phyloP scores from a whole-genome alignment of 495 filamentous ascomycete species.

The Bacidia gigantensis region DNA sequence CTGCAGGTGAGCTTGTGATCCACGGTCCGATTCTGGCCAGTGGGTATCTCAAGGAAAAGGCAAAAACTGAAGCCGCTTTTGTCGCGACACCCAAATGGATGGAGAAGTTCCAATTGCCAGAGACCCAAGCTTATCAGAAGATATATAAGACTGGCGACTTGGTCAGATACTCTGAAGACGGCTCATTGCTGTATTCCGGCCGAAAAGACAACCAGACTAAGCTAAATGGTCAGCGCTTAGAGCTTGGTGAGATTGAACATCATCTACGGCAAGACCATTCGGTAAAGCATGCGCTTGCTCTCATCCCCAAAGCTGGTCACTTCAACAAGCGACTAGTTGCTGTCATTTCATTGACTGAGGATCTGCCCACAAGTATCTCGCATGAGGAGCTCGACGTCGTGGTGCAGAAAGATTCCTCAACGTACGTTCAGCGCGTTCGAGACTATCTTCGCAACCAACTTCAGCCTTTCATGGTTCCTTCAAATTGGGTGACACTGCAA shows the following conservation, averaged over 20 bases:
- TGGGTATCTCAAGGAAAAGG: constrained; percentile 42
- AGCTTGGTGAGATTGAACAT: constrained; percentile 32
- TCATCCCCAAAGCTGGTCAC: constrained; percentile 7
- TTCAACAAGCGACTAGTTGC: constrained; percentile 11
- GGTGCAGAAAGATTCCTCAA: constrained; percentile 2
- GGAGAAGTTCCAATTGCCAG: constrained; percentile 1
- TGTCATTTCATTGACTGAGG: constrained; percentile 8
- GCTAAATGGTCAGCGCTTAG: constrained; percentile 34
- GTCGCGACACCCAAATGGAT: constrained; percentile 39
- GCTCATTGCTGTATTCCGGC: constrained; percentile 16
- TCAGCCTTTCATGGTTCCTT: constrained; percentile 35
- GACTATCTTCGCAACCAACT: constrained; percentile 16
- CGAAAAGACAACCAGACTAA: constrained; percentile 34
- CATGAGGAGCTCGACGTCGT: constrained; percentile 2
- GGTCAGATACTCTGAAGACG: constrained; percentile 19
- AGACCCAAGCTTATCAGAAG: constrained; percentile 9
- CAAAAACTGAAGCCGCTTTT: constrained; percentile 43
- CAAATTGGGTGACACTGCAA: constrained; percentile 24
- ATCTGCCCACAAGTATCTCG: neutral
- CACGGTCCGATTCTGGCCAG: constrained; percentile 47
- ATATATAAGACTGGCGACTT: constrained; percentile 30
- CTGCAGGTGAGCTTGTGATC: constrained; percentile 51
- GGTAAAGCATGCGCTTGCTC: constrained; percentile 9
- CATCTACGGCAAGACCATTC: constrained; percentile 6
- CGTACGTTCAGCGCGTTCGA: constrained; percentile 7